Evolutionary conservation across 78 protist species (phyloP).

Genomic region (Emiliania huxleyi): DNA sequence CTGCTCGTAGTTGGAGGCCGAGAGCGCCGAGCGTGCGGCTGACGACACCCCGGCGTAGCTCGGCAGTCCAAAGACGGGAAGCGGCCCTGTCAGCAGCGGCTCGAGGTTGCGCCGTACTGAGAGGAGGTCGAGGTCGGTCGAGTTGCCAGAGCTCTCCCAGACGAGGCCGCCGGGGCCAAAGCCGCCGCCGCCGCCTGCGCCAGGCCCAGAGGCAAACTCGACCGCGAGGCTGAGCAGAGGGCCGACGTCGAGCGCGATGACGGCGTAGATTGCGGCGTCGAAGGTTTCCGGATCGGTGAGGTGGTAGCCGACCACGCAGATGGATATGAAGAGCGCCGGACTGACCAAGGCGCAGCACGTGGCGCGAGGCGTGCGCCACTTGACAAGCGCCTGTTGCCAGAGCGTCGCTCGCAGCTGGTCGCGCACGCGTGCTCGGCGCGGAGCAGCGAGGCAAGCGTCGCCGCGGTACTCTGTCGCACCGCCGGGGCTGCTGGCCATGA

Average conservation of each 20-base stretch:
- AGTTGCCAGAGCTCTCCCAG: too few species aligned
- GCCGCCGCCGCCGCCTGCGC: background rate
- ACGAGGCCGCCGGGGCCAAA: background rate
- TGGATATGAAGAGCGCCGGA: background rate
- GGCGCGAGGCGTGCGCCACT: background rate
- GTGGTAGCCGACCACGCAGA: background rate
- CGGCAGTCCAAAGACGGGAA: background rate
- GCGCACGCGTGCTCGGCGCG: too few species aligned
- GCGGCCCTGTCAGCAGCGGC: background rate
- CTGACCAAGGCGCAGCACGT: background rate
- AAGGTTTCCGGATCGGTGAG: background rate
- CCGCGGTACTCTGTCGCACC: too few species aligned
- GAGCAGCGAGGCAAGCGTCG: too few species aligned
- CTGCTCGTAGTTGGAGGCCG: background rate
- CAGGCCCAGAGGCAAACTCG: background rate
- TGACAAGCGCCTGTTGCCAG: background rate
- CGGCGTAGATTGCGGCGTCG: background rate
- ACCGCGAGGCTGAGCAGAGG: background rate
- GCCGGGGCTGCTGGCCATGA: too few species aligned
- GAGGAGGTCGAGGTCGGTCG: background rate
- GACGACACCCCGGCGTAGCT: background rate
- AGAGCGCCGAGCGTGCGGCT: background rate
- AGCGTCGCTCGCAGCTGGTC: background rate
- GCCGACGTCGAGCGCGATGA: background rate
- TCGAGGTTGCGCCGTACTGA: background rate